Evolutionary conservation across 192 early-diverging fungal species (phyloP).

Genomic region (Pecoramyces ruminantium): DNA sequence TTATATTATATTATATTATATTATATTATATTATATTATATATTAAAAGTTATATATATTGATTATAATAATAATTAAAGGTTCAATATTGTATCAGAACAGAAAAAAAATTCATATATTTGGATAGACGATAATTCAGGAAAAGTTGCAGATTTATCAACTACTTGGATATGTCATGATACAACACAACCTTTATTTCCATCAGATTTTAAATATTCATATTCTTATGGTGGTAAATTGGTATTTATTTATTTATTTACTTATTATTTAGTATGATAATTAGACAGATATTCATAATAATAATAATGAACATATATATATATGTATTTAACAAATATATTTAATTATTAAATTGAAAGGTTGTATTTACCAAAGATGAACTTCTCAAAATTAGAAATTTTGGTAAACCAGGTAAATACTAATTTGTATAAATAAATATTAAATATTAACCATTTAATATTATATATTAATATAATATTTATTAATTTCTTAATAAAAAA

Average conservation of each 20-base stretch:
- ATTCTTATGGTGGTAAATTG: conserved; percentile 47
- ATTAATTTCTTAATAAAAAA: conserved; percentile 8
- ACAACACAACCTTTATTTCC: conserved; percentile 23
- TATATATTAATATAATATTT: background rate
- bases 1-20: no score
- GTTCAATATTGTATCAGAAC: conserved; percentile 35
- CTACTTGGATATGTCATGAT: conserved; percentile 42
- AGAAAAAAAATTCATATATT: conserved; percentile 18
- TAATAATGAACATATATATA: background rate
- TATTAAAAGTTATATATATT: no score
- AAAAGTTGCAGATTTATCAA: conserved; percentile 30
- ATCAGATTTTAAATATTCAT: conserved; percentile 49
- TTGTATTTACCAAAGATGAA: conserved; percentile 58
- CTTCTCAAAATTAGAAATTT: conserved; percentile 35
- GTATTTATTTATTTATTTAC: conserved; percentile 7
- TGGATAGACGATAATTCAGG: conserved; percentile 30
- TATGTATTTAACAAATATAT: background rate
- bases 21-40: no score
- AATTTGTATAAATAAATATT: background rate
- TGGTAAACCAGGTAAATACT: conserved; percentile 35
- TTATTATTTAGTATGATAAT: no score
- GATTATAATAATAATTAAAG: conserved; percentile 9
- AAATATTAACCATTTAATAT: no score
- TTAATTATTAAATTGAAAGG: conserved; percentile 8
- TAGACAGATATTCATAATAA: no score